A percentile compares a stretch with the other conserved stretches of the same genome.
Conservation (phyloP, 208 protist species). For the Leishmania guyanensis region DNA sequence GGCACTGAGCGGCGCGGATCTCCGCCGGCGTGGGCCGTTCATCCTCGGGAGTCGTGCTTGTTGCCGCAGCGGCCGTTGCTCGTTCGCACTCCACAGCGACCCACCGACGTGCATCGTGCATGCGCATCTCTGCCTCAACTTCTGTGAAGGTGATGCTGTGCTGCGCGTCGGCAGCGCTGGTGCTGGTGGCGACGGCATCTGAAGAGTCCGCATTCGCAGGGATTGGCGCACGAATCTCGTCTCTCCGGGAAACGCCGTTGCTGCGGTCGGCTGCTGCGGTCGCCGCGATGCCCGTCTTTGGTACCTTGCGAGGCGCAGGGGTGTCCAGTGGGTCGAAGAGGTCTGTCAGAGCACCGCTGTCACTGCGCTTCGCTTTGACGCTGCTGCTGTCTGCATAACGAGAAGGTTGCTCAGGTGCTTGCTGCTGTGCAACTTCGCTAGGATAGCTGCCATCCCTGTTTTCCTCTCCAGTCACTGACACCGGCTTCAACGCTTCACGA, state of each 20-base stretch:
- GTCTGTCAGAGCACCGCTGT: constrained; percentile 5
- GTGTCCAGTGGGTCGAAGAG: constrained; percentile 17
- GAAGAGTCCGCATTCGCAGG: background rate
- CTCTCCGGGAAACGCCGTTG: background rate
- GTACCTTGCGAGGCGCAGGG: constrained; percentile 22
- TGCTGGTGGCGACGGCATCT: background rate
- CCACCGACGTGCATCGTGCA: constrained; percentile 24
- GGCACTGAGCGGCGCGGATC: constrained; percentile 6
- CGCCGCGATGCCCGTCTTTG: constrained; percentile 7
- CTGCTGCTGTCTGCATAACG: background rate
- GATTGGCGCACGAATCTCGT: background rate
- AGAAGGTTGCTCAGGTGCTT: background rate
- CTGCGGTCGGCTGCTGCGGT: background rate
- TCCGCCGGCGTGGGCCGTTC: background rate
- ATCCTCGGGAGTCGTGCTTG: background rate
- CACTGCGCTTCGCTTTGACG: background rate
- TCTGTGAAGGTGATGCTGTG: background rate
- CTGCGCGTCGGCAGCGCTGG: background rate
- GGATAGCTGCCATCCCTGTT: background rate
- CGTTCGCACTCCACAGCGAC: constrained; percentile 32
- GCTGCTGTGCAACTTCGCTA: background rate
- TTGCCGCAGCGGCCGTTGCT: background rate
- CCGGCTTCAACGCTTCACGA: constrained; percentile 8
- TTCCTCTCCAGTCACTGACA: background rate
- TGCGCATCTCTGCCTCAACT: constrained; percentile 5